Conservation (phyloP, 192 early-diverging fungal species). For the Umbelopsis sp. region DNA sequence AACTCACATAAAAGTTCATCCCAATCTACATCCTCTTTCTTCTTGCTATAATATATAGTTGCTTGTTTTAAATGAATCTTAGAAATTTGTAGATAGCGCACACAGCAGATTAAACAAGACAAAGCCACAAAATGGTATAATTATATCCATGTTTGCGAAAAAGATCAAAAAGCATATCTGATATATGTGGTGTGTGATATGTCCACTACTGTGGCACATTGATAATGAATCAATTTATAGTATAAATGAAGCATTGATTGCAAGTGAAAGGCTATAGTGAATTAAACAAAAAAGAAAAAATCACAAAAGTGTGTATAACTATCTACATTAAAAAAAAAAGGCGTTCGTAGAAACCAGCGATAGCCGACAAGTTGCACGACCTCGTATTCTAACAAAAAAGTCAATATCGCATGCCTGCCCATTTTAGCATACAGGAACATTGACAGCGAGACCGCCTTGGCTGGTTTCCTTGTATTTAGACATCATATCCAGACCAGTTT, state of each 20-base stretch:
- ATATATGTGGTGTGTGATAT: too few relatives aligned
- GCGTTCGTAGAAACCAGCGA: neutral
- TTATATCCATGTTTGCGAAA: too few relatives aligned
- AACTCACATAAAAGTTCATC: neutral
- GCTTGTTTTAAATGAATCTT: neutral
- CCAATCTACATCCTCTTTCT: too few relatives aligned
- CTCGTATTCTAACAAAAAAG: neutral
- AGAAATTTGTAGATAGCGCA: neutral
- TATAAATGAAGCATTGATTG: too few relatives aligned
- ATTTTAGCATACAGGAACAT: constrained; percentile 76
- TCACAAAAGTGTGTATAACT: too few relatives aligned
- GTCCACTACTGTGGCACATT: too few relatives aligned
- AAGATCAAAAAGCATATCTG: too few relatives aligned
- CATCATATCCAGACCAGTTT: constrained; percentile 91
- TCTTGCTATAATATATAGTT: too few relatives aligned
- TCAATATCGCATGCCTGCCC: neutral
- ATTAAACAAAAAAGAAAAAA: too few relatives aligned
- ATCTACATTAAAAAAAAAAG: too few relatives aligned
- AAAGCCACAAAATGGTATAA: neutral
- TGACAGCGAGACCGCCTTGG: constrained; percentile 90
- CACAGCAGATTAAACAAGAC: neutral
- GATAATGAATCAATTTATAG: too few relatives aligned
- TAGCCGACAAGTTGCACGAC: neutral
- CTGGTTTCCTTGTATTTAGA: constrained; percentile 97
- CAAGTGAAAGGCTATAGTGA: too few relatives aligned